Base-by-base conservation (phyloP, 2,329 filamentous ascomycete species). In the Capronia coronata region DNA sequence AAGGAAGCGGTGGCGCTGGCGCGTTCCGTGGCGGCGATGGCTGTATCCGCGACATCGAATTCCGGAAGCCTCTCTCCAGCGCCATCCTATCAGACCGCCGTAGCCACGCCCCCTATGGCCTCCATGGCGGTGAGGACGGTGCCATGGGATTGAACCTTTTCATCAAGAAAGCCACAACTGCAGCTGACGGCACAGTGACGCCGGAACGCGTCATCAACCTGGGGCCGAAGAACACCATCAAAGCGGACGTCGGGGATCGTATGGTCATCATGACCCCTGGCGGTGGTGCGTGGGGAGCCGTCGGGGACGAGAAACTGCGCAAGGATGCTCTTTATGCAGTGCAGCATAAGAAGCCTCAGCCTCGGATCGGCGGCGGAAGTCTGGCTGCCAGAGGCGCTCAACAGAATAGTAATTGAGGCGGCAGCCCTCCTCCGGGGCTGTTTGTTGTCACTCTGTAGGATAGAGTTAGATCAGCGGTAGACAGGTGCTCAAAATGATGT, bases 11-110 rank as follows among this genome's bases (percentile, higher is more conserved):
- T 0, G 86, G 87, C 0, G 62, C 63, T 2, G 87, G 87, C 0
- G 75, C 78, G 62, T 80, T 86, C 59, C 68, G 68, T 0, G 86
- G 87, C n/a, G 87, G 87, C 1, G 80, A 90, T 59, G 87, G 87
- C 10, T 83, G 87, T 0, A 71, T 89, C 0, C 69, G 87, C 0
- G 87, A 93, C 52, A 88, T 93, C 52, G 87, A 93, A 67, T 90
- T 8, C 37, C 34, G 14, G 9, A 22, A 14, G 23, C 37, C 25
- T 9, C 35, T 13, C 11, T 84, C 86, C 35, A 45, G 54, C 10
- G 48, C 60, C 8, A 35, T 62, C 1, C 53, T n/a, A n/a, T n/a
- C 49, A 1, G 60, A 62, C 13, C 52, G 60, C 18, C 43, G 60
- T 2, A 51, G 38, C 2, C 47, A 52, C 23, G 38, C 52, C 1